Evolutionary conservation across 257 asterid genomes (phyloP).

Genomic region (Cynanchum wilfordii): DNA sequence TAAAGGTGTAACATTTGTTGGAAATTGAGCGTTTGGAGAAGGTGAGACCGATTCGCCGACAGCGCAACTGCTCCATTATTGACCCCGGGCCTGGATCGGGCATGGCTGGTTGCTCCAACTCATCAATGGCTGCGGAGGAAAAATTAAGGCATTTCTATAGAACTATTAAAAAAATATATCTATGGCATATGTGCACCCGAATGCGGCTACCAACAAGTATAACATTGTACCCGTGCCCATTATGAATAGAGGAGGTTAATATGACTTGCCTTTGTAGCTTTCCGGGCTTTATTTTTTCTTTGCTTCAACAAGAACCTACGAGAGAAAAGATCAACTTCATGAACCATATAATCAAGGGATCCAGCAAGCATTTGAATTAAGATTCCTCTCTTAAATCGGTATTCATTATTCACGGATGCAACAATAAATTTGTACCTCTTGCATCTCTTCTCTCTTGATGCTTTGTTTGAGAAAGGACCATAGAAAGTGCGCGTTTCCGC

Average conservation of each 20-base stretch:
- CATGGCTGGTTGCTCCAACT: conserved; percentile 36
- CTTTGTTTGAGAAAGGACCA: conserved; percentile 93
- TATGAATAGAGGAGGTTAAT: neutral
- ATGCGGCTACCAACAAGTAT: neutral
- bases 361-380: neutral
- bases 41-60: conserved; percentile 45
- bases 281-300: conserved; percentile 81
- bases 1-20: conserved; percentile 41
- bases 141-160: conserved; percentile 10
- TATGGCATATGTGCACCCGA: neutral
- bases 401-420: neutral
- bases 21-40: conserved; percentile 49
- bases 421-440: conserved; percentile 48
- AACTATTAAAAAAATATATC: neutral
- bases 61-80: conserved; percentile 39
- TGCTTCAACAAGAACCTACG: conserved; percentile 91
- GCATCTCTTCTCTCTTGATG: conserved; percentile 89
- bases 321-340: conserved; percentile 8
- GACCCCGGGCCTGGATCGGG: conserved; percentile 47
- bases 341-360: neutral
- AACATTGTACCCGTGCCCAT: neutral
- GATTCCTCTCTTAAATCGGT: neutral
- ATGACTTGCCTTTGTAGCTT: conserved; percentile 56
- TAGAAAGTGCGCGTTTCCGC: conserved; percentile 73
- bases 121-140: conserved; percentile 41